Evolutionary conservation across 768 basidiomycete genomes (phyloP).

Genomic region (Mycena galopus): DNA sequence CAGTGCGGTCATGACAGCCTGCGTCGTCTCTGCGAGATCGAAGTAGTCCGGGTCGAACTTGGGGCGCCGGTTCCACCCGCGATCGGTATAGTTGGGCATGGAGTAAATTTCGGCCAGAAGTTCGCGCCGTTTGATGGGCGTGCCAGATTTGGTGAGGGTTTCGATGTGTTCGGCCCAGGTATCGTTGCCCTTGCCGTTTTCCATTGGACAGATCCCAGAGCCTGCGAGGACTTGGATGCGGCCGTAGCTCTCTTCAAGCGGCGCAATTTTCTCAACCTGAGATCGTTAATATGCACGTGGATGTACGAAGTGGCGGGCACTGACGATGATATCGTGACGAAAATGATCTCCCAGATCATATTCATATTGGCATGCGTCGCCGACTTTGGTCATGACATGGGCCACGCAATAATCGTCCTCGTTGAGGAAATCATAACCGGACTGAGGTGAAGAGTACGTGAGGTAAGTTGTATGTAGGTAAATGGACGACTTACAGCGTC

Average conservation of each 20-base stretch:
- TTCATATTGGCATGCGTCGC: constrained; percentile 38
- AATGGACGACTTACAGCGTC: constrained; percentile 27
- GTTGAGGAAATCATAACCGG: constrained; percentile 40
- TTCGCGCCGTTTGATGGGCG: constrained; percentile 33
- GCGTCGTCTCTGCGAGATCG: constrained; percentile 36
- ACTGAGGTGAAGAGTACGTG: constrained; percentile 25
- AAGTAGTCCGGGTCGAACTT: constrained; percentile 39
- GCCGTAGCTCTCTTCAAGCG: constrained; percentile 39
- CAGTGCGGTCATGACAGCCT: constrained; percentile 36
- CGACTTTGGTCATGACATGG: constrained; percentile 40
- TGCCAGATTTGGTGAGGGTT: constrained; percentile 29
- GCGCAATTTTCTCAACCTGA: constrained; percentile 41
- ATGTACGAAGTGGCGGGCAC: not conserved
- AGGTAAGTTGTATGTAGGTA: constrained; percentile 14
- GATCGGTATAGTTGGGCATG: constrained; percentile 39
- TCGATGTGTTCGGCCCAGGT: constrained; percentile 37
- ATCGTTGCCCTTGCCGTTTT: constrained; percentile 37
- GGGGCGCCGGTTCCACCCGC: constrained; percentile 32
- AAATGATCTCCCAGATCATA: constrained; percentile 45
- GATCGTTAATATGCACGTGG: not conserved
- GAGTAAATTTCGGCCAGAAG: constrained; percentile 38
- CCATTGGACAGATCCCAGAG: constrained; percentile 43
- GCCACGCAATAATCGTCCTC: constrained; percentile 43
- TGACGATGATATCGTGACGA: constrained; percentile 41
- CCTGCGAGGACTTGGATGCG: constrained; percentile 41